Evolutionary conservation across 208 protist genomes (phyloP).

Genomic region (Trypanosomatidae sp.): DNA sequence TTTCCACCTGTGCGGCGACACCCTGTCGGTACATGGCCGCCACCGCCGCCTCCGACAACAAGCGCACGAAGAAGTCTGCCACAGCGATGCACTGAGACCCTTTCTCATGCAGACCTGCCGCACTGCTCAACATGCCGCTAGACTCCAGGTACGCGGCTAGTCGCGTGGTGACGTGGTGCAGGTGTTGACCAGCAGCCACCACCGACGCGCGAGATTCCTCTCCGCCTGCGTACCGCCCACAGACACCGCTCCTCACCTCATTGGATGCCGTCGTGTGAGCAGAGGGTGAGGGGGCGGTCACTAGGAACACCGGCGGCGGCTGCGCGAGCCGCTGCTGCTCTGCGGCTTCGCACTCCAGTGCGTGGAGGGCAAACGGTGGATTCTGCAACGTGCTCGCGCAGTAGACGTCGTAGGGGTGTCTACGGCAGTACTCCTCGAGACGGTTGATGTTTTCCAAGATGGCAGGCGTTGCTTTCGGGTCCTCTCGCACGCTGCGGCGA

Average conservation of each 20-base stretch:
- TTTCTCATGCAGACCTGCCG: neutral
- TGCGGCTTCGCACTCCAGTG: constrained; percentile 15
- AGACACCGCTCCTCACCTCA: constrained; percentile 2
- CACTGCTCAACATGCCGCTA: neutral
- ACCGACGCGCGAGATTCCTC: constrained; percentile 1
- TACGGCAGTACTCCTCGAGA: constrained; percentile 53
- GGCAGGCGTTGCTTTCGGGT: constrained; percentile 37
- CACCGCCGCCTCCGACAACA: constrained; percentile 44
- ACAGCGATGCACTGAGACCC: neutral
- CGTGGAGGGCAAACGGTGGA: constrained; percentile 35
- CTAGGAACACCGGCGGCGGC: constrained; percentile 11
- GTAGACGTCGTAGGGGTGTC: constrained; percentile 62
- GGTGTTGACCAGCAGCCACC: constrained; percentile 8
- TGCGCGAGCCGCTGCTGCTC: constrained; percentile 12
- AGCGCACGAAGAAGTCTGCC: constrained; percentile 21
- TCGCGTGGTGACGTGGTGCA: constrained; percentile 10
- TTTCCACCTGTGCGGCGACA: constrained; percentile 24
- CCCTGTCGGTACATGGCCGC: constrained; percentile 48
- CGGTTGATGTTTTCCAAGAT: constrained; percentile 51
- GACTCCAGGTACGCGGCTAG: constrained; percentile 20
- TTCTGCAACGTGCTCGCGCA: constrained; percentile 38
- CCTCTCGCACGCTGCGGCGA: constrained; percentile 49
- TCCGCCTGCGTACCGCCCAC: constrained; percentile 16
- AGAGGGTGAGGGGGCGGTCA: neutral
- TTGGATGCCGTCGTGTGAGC: neutral